Evolutionary conservation across 805 yeast species (phyloP).

Genomic region (Candida wancherniae): DNA sequence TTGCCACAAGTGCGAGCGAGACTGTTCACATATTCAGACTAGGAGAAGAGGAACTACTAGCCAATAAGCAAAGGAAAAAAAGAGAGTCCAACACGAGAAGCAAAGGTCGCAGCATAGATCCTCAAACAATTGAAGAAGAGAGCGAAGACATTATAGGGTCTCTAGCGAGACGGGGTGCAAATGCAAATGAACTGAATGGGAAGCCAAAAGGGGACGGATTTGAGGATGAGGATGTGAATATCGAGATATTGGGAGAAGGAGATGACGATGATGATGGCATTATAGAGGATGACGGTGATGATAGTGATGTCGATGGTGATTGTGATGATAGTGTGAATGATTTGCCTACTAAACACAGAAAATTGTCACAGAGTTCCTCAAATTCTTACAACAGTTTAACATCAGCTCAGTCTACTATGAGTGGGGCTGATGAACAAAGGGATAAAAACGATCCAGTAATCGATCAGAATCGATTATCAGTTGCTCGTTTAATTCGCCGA

Average conservation of each 20-base stretch:
- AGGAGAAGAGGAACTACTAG: constrained; percentile 46
- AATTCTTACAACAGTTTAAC: constrained; percentile 31
- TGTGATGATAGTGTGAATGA: constrained; percentile 22
- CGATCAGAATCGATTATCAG: constrained; percentile 65
- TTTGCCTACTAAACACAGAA: constrained; percentile 29
- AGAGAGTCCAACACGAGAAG: constrained; percentile 14
- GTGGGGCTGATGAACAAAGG: constrained; percentile 17
- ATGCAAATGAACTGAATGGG: too few species aligned
- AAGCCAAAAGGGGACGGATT: too few species aligned
- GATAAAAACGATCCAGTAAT: constrained; percentile 55
- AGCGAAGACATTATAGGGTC: constrained; percentile 13
- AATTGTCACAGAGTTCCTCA: constrained; percentile 35
- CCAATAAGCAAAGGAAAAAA: constrained; percentile 31
- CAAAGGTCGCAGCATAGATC: constrained; percentile 10
- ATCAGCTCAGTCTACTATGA: constrained; percentile 23
- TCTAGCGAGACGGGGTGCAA: too few species aligned
- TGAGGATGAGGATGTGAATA: constrained; percentile 13
- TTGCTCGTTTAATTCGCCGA: constrained; percentile 69
- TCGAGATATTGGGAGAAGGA: too few species aligned
- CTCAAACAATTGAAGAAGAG: constrained; percentile 24
- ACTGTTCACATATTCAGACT: constrained; percentile 89
- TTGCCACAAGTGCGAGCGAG: constrained; percentile 85
- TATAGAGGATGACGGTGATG: constrained; percentile 21
- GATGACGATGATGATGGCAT: constrained; percentile 20
- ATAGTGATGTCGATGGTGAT: constrained; percentile 24